These are phyloP conservation scores for Colletotrichum sp. DNA, from an alignment of 2,329 filamentous ascomycete species.

Conservation along the genomic window DNA sequence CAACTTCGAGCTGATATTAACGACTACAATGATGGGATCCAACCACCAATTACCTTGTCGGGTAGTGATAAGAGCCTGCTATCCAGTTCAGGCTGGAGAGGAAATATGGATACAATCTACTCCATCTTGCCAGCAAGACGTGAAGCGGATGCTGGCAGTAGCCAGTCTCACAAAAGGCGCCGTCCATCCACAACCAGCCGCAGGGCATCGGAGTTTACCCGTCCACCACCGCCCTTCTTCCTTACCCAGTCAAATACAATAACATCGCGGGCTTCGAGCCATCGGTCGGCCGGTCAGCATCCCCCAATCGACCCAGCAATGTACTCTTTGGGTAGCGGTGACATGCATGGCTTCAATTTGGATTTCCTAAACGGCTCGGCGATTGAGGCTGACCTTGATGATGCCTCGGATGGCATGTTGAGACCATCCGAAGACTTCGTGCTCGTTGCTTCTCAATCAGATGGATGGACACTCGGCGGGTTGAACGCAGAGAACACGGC, in stretches of 20 bases:
- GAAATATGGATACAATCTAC: constrained; percentile 17
- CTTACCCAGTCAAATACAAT: constrained; percentile 18
- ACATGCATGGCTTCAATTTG: constrained; percentile 26
- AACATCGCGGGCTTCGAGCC: constrained; percentile 19
- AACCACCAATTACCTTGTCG: background rate
- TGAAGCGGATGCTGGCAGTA: constrained; percentile 31
- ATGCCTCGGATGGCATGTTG: background rate
- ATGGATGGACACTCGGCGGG: constrained; percentile 30
- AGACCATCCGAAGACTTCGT: constrained; percentile 25
- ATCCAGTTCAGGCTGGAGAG: background rate
- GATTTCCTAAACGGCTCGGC: constrained; percentile 30
- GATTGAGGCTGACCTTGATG: constrained; percentile 29
- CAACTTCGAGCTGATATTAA: constrained; percentile 43
- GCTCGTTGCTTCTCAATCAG: constrained; percentile 29
- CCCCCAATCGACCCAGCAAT: constrained; percentile 28
- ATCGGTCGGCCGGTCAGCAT: constrained; percentile 11
- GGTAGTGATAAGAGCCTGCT: background rate
- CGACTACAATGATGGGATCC: background rate
- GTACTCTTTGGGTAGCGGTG: constrained; percentile 28
- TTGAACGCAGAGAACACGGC: constrained; percentile 21
- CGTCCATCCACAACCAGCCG: constrained; percentile 28
- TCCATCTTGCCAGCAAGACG: constrained; percentile 34
- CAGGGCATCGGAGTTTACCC: constrained; percentile 33
- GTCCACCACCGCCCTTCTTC: constrained; percentile 33
- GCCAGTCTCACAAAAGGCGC: constrained; percentile 32